A percentile compares a stretch with the other conserved stretches of the same genome.
Evolutionary conservation across 768 basidiomycete genomes (phyloP).

Genomic region (Lactarius indigo): DNA sequence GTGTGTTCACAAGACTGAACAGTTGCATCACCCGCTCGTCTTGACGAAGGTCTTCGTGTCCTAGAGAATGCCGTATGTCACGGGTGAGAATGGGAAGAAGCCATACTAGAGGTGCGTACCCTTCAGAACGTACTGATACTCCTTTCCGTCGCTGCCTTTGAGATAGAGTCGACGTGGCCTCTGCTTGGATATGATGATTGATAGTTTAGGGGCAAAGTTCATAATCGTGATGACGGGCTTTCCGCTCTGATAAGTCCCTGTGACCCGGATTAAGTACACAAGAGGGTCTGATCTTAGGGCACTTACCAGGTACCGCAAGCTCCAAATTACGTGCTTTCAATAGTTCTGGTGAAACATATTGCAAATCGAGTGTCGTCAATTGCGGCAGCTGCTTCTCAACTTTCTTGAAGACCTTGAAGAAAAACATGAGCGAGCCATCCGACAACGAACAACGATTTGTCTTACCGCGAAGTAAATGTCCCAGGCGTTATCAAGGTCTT

Average conservation of each 20-base stretch:
- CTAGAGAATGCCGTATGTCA: slow-evolving; percentile 36
- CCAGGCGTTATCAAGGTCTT: slow-evolving; percentile 96
- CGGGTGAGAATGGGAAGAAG: neutral
- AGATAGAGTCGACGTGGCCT: slow-evolving; percentile 85
- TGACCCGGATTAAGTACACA: neutral
- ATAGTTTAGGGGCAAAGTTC: slow-evolving; percentile 84
- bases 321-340: slow-evolving; percentile 87
- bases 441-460: neutral
- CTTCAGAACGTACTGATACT: slow-evolving; percentile 90
- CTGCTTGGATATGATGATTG: slow-evolving; percentile 96
- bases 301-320: slow-evolving; percentile 88
- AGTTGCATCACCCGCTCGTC: slow-evolving; percentile 99
- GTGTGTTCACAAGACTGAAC: slow-evolving; percentile 93
- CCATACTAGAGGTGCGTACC: slow-evolving; percentile 43
- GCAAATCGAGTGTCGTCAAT: slow-evolving; percentile 86
- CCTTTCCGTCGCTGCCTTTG: slow-evolving; percentile 87
- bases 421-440: slow-evolving; percentile 1
- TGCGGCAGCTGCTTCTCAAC: slow-evolving; percentile 92
- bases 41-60: slow-evolving; percentile 97
- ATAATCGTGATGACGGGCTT: slow-evolving; percentile 76
- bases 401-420: slow-evolving; percentile 82
- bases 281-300: neutral
- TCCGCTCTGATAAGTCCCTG: slow-evolving; percentile 91
- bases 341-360: slow-evolving; percentile 94
- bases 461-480: slow-evolving; percentile 94